These are phyloP conservation scores for Trichoderma simmonsii DNA, from an alignment of 2,329 filamentous ascomycete genomes.

Conservation along the genomic window DNA sequence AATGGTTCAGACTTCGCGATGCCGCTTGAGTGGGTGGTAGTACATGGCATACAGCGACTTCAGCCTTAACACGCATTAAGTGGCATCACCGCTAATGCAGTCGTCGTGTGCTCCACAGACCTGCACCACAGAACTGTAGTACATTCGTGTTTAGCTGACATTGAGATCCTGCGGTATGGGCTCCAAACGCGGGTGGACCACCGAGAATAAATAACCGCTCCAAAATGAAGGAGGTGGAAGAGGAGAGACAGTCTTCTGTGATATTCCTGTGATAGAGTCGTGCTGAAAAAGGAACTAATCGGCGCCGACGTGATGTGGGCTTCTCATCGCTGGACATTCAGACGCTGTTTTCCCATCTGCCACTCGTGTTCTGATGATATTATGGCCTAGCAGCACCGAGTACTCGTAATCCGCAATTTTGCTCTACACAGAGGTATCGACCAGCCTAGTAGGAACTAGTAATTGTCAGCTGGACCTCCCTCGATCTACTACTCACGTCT, in stretches of 20 bases:
- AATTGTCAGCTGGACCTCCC: slow-evolving; percentile 2
- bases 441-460: background rate
- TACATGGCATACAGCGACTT: slow-evolving; percentile 2
- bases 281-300: background rate
- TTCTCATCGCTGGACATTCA: background rate
- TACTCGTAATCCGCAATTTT: background rate
- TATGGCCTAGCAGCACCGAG: background rate
- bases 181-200: background rate
- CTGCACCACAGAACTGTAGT: background rate
- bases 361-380: background rate
- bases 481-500: background rate
- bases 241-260: background rate
- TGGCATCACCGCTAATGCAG: slow-evolving; percentile 4
- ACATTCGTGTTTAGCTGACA: background rate
- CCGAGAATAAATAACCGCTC: background rate
- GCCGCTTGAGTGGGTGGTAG: background rate
- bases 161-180: background rate
- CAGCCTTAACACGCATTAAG: slow-evolving; percentile 14
- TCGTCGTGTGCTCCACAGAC: slow-evolving; percentile 2
- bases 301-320: background rate
- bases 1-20: background rate
- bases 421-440: background rate
- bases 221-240: background rate
- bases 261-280: background rate
- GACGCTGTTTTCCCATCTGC: background rate